Evolutionary conservation across 176 grass and related monocot species (phyloP).

Genomic region (Alloteropsis semialata): DNA sequence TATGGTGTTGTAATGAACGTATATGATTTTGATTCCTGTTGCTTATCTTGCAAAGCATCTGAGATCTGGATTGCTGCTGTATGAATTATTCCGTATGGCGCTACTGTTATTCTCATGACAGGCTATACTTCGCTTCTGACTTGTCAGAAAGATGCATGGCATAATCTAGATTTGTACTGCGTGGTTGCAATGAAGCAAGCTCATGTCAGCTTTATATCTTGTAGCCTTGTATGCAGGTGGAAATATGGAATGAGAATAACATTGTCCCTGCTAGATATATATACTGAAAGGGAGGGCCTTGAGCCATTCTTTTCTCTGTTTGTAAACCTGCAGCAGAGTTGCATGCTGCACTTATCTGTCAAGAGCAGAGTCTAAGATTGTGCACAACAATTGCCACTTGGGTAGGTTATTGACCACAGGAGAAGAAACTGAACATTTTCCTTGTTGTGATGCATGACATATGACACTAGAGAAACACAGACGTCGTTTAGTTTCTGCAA

Average conservation of each 20-base stretch:
- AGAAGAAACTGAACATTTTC: too few species aligned
- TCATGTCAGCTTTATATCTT: neutral
- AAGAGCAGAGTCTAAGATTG: too few species aligned
- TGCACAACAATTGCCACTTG: too few species aligned
- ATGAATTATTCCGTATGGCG: neutral
- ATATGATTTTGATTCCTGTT: neutral
- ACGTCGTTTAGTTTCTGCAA: too few species aligned
- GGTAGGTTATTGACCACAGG: too few species aligned
- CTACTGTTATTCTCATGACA: too few species aligned
- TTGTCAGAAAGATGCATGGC: neutral
- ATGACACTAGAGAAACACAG: too few species aligned
- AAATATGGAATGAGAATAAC: neutral
- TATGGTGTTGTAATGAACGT: slow-evolving; percentile 42
- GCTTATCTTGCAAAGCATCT: neutral
- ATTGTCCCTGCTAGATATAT: neutral
- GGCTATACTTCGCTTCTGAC: too few species aligned
- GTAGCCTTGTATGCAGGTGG: neutral
- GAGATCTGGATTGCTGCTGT: neutral
- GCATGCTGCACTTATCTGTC: neutral
- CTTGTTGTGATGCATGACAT: too few species aligned
- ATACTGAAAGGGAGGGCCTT: neutral
- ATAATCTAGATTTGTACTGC: neutral
- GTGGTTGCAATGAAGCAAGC: neutral
- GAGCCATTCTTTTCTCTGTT: neutral
- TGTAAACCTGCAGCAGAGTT: neutral